Base-by-base conservation (phyloP, 192 early-diverging fungal species). In the Neocallimastix lanati region DNA sequence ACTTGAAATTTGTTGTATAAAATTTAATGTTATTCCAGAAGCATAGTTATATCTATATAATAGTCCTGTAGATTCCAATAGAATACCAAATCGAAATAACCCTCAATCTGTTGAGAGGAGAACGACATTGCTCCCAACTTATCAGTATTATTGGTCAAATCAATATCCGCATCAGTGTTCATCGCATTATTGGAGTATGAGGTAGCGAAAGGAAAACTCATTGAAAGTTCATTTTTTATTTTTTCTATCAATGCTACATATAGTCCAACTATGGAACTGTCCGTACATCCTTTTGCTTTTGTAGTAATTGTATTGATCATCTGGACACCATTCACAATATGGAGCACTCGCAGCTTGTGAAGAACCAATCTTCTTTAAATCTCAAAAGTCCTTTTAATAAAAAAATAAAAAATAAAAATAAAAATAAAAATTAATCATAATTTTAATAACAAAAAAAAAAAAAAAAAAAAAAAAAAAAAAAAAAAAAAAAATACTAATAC, bases 321-420 rank as follows among this genome's bases (percentile, higher is more conserved):
- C 93, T 36, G 98, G 95, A 67, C 89, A 90, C 98, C 98, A 99
- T 81, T 92, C 90, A 81, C 92, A 95, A 77, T 86, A 86, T 28
- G 94, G 92, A 14, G 96, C 88, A 87, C 96, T 96, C 37, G 91
- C 85, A 28, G 93, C 95, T 76, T 92, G 87, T 58, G 98, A 84
- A 11, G 93, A 91, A 36, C 87, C 85, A 76, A 97, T 86, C 84
- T 96, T 96, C 80, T 92, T 93, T 82, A 94, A 90, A 85, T 99
- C 98, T 93, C 94, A 99, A 77, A 99, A 85, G 81, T 96, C 96
- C 82, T 83, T n/a, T n/a, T n/a, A n/a, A n/a, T n/a, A n/a, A n/a
- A n/a, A n/a, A n/a, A n/a, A n/a, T n/a, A n/a, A n/a, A n/a, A n/a
- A n/a, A n/a, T n/a, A n/a, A n/a, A n/a, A n/a, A n/a, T n/a, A n/a